phyloP scores from a whole-genome alignment of 257 asterid genomes.

The Penstemon newberryi region DNA sequence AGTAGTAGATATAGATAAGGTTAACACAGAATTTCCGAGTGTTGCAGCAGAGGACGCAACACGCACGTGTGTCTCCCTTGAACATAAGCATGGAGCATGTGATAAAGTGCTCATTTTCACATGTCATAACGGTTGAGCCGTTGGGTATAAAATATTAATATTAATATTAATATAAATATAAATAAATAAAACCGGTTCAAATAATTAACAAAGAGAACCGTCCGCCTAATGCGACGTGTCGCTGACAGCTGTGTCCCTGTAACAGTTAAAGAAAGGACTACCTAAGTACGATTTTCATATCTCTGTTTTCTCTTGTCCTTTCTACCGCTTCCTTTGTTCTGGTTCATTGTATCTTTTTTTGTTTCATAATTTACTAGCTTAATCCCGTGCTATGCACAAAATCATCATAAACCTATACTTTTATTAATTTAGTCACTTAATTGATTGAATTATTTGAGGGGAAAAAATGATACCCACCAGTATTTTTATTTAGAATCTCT shows the following conservation, averaged over 20 bases:
- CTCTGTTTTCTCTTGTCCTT: constrained; percentile 19
- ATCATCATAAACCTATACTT: too few relatives aligned
- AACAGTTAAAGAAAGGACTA: constrained; percentile 23
- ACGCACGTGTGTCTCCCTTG: constrained; percentile 54
- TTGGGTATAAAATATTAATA: not conserved
- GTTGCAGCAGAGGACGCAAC: constrained; percentile 43
- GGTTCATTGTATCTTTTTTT: not conserved
- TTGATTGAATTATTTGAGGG: too few relatives aligned
- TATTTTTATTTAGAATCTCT: too few relatives aligned
- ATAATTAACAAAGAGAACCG: not conserved
- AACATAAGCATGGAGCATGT: constrained; percentile 35
- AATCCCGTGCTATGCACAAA: too few relatives aligned
- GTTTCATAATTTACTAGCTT: too few relatives aligned
- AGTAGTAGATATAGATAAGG: constrained; percentile 24
- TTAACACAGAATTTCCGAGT: constrained; percentile 11
- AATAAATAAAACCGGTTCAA: not conserved
- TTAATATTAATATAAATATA: not conserved
- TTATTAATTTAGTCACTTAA: too few relatives aligned
- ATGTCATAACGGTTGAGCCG: constrained; percentile 34
- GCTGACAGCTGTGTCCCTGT: constrained; percentile 31
- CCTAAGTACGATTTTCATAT: constrained; percentile 24
- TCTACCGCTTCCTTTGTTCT: not conserved
- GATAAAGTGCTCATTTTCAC: constrained; percentile 36
- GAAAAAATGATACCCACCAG: too few relatives aligned
- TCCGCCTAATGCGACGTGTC: constrained; percentile 10